These are phyloP conservation scores for Beta corolliflora DNA, from an alignment of 179 eudicot species.

Conservation along the genomic window DNA sequence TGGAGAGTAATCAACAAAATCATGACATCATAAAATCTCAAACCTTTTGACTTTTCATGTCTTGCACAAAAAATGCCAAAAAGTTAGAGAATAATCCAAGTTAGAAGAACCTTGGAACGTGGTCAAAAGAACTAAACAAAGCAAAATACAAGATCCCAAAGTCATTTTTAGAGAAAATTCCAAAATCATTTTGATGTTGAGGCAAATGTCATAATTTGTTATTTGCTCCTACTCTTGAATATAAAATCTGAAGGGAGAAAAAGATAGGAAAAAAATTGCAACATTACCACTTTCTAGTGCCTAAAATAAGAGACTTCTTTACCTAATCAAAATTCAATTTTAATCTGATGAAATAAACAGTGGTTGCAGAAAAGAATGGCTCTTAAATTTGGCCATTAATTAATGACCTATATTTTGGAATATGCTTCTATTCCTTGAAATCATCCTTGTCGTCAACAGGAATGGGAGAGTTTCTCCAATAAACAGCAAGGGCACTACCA, in stretches of 20 bases:
- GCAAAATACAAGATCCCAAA: no score
- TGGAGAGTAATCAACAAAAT: no score
- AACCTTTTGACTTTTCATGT: no score
- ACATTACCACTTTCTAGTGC: conserved; percentile 8
- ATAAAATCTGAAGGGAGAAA: background rate
- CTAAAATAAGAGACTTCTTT: background rate
- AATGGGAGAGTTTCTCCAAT: conserved; percentile 87
- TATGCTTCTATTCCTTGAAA: conserved; percentile 61
- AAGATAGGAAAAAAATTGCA: background rate
- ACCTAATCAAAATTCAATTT: conserved; percentile 11
- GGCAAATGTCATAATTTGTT: conserved; percentile 6
- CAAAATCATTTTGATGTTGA: background rate
- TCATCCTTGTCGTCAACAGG: conserved; percentile 93
- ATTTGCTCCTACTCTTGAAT: background rate
- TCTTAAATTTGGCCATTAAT: conserved; percentile 2
- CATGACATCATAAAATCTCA: no score
- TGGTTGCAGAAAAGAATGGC: background rate
- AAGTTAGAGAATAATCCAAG: no score
- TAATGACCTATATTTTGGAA: background rate
- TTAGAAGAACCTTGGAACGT: no score
- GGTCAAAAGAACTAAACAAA: no score
- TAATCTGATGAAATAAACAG: background rate
- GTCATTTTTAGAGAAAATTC: background rate
- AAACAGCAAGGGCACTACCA: conserved; percentile 97
- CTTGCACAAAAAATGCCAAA: no score